Conservation (phyloP, 805 yeast genomes). For the Zygotorulaspora florentina region DNA sequence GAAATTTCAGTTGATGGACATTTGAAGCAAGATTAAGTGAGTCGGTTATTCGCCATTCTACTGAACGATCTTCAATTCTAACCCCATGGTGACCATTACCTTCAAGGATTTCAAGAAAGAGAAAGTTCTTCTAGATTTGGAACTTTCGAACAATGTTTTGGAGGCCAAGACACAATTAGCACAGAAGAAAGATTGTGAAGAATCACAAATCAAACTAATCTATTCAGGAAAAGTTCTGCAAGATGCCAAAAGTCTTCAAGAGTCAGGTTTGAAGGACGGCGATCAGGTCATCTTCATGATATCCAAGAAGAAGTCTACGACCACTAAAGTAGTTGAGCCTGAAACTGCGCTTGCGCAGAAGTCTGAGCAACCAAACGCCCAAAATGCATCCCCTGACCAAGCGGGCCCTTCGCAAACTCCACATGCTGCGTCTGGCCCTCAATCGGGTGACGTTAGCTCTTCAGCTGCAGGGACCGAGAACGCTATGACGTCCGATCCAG, state of each 20-base stretch:
- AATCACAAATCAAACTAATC: slow-evolving; percentile 77
- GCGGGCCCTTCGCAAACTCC: slow-evolving; percentile 19
- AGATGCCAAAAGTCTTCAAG: slow-evolving; percentile 70
- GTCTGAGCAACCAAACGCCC: slow-evolving; percentile 3
- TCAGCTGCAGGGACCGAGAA: slow-evolving; percentile 20
- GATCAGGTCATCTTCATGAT: slow-evolving; percentile 94
- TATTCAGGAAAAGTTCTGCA: slow-evolving; percentile 88
- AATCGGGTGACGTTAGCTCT: slow-evolving; percentile 24
- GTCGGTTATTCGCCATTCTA: neutral
- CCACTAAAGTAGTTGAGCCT: slow-evolving; percentile 26
- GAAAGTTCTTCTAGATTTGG: slow-evolving; percentile 75
- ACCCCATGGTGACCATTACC: slow-evolving; percentile 24
- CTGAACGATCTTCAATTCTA: neutral
- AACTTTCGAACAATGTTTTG: slow-evolving; percentile 58
- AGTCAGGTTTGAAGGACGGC: slow-evolving; percentile 70
- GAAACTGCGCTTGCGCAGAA: slow-evolving; percentile 23
- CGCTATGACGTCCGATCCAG: slow-evolving; percentile 38
- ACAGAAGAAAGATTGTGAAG: slow-evolving; percentile 60
- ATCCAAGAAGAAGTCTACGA: slow-evolving; percentile 46
- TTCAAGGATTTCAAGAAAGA: slow-evolving; percentile 93
- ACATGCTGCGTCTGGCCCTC: slow-evolving; percentile 17
- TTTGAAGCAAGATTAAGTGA: too few relatives aligned
- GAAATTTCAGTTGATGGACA: too few relatives aligned
- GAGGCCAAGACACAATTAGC: slow-evolving; percentile 75
- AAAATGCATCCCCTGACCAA: slow-evolving; percentile 14